phyloP scores from a whole-genome alignment of 176 grass and related monocot species.

The Areca catechu region DNA sequence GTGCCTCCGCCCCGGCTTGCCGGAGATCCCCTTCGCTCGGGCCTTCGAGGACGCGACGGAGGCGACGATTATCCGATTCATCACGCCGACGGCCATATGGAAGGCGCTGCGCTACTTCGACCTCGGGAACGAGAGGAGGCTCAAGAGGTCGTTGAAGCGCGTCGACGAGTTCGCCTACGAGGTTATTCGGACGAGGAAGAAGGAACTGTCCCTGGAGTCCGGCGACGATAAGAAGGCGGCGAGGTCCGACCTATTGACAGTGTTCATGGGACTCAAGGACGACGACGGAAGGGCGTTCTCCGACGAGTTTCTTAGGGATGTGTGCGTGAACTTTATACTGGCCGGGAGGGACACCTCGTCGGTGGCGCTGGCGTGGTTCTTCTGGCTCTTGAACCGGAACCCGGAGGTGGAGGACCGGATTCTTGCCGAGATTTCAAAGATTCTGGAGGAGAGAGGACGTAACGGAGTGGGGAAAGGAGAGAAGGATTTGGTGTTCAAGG shows the following conservation, averaged over 20 bases:
- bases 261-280: conserved; percentile 62
- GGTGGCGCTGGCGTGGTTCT: conserved; percentile 94
- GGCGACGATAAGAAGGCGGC: neutral
- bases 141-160: conserved; percentile 35
- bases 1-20: conserved; percentile 50
- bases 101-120: conserved; percentile 49
- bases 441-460: conserved; percentile 23
- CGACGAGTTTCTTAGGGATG: conserved; percentile 85
- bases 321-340: conserved; percentile 95
- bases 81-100: conserved; percentile 80
- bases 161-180: conserved; percentile 91
- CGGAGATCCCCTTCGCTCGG: conserved; percentile 73
- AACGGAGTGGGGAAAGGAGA: conserved; percentile 30
- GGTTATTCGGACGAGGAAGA: conserved; percentile 56
- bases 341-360: conserved; percentile 96
- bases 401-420: conserved; percentile 53
- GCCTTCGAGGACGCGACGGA: conserved; percentile 96
- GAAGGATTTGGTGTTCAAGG: conserved; percentile 41
- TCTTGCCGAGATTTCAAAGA: conserved; percentile 46
- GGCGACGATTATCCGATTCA: conserved; percentile 64
- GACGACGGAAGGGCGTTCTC: conserved; percentile 41
- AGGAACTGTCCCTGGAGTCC: conserved; percentile 32
- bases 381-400: conserved; percentile 72
- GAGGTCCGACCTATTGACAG: conserved; percentile 65
- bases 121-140: conserved; percentile 56